Evolutionary conservation across 1,284 basidiomycete species (phyloP).

Genomic region (Schizophyllum commune): DNA sequence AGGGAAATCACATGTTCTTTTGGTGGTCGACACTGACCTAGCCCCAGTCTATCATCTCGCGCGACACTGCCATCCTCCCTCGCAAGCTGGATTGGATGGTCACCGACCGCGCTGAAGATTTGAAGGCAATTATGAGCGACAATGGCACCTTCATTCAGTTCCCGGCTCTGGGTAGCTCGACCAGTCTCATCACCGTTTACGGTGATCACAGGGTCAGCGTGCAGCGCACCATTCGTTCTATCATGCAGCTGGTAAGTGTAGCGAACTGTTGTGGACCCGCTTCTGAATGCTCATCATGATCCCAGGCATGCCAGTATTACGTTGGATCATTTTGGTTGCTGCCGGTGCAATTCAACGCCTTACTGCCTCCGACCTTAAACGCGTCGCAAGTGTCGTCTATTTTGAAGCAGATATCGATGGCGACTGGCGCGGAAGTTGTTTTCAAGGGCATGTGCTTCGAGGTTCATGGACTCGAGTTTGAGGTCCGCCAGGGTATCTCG

Average conservation of each 20-base stretch:
- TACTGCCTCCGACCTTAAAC: conserved; percentile 79
- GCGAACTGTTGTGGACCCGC: neutral
- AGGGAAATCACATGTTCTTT: conserved; percentile 31
- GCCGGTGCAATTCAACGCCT: conserved; percentile 88
- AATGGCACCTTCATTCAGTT: conserved; percentile 93
- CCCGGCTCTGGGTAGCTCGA: conserved; percentile 84
- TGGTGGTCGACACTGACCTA: conserved; percentile 5
- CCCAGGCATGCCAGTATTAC: conserved; percentile 90
- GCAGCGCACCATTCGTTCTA: conserved; percentile 87
- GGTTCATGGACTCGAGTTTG: conserved; percentile 91
- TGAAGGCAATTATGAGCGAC: conserved; percentile 90
- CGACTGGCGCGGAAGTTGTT: conserved; percentile 89
- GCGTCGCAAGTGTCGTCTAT: conserved; percentile 79
- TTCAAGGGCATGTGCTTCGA: conserved; percentile 99
- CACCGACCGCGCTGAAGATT: conserved; percentile 84
- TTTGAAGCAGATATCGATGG: conserved; percentile 80
- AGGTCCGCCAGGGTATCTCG: conserved; percentile 81
- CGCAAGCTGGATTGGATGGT: conserved; percentile 99
- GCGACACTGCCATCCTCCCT: conserved; percentile 90
- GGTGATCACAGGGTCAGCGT: conserved; percentile 95
- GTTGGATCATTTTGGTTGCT: conserved; percentile 95
- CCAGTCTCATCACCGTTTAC: conserved; percentile 89
- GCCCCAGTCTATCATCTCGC: conserved; percentile 61
- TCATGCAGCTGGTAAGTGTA: conserved; percentile 88
- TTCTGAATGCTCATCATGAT: conserved; percentile 8